phyloP scores from a whole-genome alignment of 352 stramenopile species.

The Globisporangium takayamanum region DNA sequence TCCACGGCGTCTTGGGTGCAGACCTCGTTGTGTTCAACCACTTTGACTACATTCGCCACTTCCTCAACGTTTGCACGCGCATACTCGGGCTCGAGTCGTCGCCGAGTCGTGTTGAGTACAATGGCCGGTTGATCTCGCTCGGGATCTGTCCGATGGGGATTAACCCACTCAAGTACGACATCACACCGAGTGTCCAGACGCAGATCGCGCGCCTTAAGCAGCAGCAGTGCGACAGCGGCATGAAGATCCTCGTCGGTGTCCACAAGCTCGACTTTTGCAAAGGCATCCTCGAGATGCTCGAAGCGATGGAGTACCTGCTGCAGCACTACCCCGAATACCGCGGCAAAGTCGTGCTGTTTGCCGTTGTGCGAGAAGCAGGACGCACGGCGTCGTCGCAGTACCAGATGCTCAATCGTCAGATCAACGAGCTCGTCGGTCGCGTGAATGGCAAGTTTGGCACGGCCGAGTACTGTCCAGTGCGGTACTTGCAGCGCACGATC shows the following conservation, averaged over 20 bases:
- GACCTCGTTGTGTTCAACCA: conserved; percentile 88
- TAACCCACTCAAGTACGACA: conserved; percentile 74
- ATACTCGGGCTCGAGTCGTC: conserved; percentile 85
- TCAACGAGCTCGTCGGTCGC: conserved; percentile 85
- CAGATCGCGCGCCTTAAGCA: conserved; percentile 43
- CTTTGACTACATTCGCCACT: conserved; percentile 88
- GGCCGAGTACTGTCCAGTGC: conserved; percentile 83
- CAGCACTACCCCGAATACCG: conserved; percentile 89
- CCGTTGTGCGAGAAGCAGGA: conserved; percentile 81
- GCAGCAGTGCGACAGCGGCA: conserved; percentile 39
- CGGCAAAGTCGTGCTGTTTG: conserved; percentile 91
- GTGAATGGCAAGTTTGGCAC: conserved; percentile 87
- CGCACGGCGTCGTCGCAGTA: conserved; percentile 64
- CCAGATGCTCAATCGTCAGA: conserved; percentile 80
- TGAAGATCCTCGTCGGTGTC: conserved; percentile 75
- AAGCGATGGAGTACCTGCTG: conserved; percentile 86
- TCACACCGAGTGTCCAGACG: conserved; percentile 43
- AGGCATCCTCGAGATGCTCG: conserved; percentile 86
- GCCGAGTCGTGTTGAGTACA: conserved; percentile 82
- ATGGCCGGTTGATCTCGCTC: conserved; percentile 79
- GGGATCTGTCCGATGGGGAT: conserved; percentile 90
- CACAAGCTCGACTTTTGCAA: conserved; percentile 81
- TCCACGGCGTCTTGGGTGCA: conserved; percentile 79
- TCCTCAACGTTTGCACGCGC: conserved; percentile 77
- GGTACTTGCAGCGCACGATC: conserved; percentile 85